Evolutionary conservation across 768 basidiomycete species (phyloP), one percentile per base, ranked within the genome.

Genomic region (Xanthoconium purpureum): DNA sequence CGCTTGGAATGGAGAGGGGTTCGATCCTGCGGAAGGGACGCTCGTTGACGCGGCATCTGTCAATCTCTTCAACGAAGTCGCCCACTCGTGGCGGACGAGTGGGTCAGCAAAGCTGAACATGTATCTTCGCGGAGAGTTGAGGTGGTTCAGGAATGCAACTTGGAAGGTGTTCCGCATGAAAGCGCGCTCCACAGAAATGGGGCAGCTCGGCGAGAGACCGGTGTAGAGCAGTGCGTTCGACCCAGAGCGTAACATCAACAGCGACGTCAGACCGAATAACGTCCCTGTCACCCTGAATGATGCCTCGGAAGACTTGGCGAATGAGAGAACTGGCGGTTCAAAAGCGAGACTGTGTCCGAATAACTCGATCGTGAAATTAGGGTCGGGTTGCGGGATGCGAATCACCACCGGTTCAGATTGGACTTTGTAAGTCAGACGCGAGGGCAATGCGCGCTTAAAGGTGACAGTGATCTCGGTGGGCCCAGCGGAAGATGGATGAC

Each of bases 81-180:
- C 79, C 90, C 90, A 93, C 57, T 87, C 83, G 57, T 88, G 81
- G 18, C 87, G 84, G 17, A 89, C 80, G 38, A 89, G 77, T 1
- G 87, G 80, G 64, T 94, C 91, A 49, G 88, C 84, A 42, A 97
- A 85, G 59, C 91, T 94, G 78, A 97, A 98, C 86, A 97, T 94
- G 74, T 98, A 98, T 65, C 87, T 85, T 62, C 94, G 82, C 71
- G 88, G 90, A 52, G 75, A 56, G 32, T 85, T 84, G 33, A 77
- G 67, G 59, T 87, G 83, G 62, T 85, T 85, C 38, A 78, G 59
- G 75, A 98, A 98, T 3, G 93, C 87, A 35, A 98, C 74, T 70
- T 97, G 92, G 80, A 98, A 95, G 0, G 95, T 97, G 68, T 98
- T 90, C 56, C 87, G 84, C 96, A 98, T 98, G 75, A 98, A 98